These are phyloP conservation scores for Arxiozyma slooffiae DNA, from an alignment of 1,139 yeast genomes.

Conservation along the genomic window DNA sequence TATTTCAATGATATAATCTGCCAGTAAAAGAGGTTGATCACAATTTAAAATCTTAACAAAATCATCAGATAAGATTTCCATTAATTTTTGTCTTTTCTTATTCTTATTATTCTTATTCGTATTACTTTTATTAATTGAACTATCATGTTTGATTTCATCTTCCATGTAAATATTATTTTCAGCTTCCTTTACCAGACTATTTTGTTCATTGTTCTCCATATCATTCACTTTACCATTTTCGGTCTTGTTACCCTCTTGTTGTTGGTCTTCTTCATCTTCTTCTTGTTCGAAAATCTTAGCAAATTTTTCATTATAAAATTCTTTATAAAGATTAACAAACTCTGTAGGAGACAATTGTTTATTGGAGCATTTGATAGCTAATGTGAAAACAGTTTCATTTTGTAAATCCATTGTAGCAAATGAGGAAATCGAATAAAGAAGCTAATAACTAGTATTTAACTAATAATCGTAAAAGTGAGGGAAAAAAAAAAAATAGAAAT, in stretches of 20 bases:
- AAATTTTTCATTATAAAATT: constrained; percentile 26
- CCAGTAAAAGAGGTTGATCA: constrained; percentile 18
- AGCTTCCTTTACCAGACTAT: neutral
- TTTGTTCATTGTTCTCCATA: neutral
- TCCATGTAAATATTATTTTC: neutral
- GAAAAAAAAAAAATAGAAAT: too few species aligned
- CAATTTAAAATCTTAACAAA: constrained; percentile 18
- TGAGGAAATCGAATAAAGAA: too few species aligned
- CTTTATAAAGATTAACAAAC: constrained; percentile 27
- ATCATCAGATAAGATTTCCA: constrained; percentile 8
- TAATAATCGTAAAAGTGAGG: too few species aligned
- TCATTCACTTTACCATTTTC: neutral
- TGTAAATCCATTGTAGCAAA: neutral
- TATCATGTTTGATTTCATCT: neutral
- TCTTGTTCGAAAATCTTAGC: constrained; percentile 7
- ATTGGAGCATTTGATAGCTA: constrained; percentile 24
- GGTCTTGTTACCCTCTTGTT: neutral
- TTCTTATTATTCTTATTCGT: neutral
- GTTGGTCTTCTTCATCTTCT: neutral
- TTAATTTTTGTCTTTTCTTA: neutral
- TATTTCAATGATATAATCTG: constrained; percentile 26
- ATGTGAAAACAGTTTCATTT: constrained; percentile 18
- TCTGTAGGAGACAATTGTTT: constrained; percentile 23
- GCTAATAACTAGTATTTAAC: too few species aligned
- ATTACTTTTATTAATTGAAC: neutral